Conservation (phyloP, 352 stramenopile genomes). For the Globisporangium carolinianum region DNA sequence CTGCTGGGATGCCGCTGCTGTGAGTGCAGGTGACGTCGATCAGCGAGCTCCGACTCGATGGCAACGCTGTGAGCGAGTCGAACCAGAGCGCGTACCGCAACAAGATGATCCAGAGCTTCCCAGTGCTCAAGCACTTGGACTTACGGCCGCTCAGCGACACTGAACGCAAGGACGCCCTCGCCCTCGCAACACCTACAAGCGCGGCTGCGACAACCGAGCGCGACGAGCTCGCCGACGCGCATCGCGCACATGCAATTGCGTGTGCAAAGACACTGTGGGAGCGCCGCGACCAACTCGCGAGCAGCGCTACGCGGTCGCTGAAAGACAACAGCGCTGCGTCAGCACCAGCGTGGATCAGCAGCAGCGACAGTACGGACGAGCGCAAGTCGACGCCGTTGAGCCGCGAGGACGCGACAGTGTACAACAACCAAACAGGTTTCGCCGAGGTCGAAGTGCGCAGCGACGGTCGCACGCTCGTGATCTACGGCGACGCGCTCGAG, state of each 20-base stretch:
- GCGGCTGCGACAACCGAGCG: constrained; percentile 27
- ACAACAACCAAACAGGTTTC: constrained; percentile 53
- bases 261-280: constrained; percentile 41
- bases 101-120: constrained; percentile 67
- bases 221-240: constrained; percentile 38
- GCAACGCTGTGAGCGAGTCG: constrained; percentile 57
- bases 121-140: constrained; percentile 80
- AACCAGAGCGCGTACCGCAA: constrained; percentile 53
- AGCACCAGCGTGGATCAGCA: constrained; percentile 6
- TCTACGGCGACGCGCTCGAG: constrained; percentile 65
- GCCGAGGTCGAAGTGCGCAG: constrained; percentile 68
- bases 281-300: constrained; percentile 6
- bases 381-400: constrained; percentile 29
- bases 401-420: constrained; percentile 36
- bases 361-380: constrained; percentile 18
- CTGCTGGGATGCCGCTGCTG: constrained; percentile 1
- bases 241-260: constrained; percentile 43
- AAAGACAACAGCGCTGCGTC: constrained; percentile 1
- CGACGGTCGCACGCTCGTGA: constrained; percentile 55
- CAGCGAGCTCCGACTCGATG: constrained; percentile 83
- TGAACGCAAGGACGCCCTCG: constrained; percentile 53
- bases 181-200: constrained; percentile 19
- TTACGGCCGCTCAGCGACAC: constrained; percentile 67
- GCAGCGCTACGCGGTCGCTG: not conserved
- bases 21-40: constrained; percentile 41